Conservation (phyloP, 2,329 filamentous ascomycete species). For the Boeremia lycopersici region DNA sequence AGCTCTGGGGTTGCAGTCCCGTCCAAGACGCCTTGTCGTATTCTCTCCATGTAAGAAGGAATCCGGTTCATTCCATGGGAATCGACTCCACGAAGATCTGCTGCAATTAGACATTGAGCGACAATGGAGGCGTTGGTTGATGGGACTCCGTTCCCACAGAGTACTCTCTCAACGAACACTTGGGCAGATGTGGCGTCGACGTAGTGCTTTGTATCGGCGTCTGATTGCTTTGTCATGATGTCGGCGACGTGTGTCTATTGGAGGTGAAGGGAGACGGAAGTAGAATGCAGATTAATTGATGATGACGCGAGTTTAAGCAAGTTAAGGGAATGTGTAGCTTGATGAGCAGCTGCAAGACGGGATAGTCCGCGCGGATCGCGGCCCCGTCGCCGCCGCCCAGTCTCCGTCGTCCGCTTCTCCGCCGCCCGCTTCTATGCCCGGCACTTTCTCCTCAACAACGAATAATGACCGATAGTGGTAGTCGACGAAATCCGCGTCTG, state of each 20-base stretch:
- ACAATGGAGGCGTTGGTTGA: not conserved
- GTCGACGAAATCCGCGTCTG: constrained; percentile 14
- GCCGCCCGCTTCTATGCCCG: not conserved
- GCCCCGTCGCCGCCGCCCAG: not conserved
- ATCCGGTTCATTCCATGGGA: not conserved
- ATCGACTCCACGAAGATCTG: not conserved
- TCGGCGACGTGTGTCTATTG: not conserved
- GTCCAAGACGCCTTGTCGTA: not conserved
- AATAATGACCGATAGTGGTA: not conserved
- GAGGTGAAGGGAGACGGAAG: not conserved
- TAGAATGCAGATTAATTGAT: too few relatives aligned
- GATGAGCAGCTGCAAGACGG: not conserved
- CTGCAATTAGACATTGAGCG: not conserved
- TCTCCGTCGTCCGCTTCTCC: not conserved
- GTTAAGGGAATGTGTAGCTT: too few relatives aligned
- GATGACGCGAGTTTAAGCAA: too few relatives aligned
- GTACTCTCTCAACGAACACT: not conserved
- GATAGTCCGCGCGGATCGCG: not conserved
- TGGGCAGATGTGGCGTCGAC: not conserved
- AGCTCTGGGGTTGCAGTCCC: not conserved
- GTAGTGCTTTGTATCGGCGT: not conserved
- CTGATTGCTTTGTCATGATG: not conserved
- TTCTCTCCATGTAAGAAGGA: not conserved
- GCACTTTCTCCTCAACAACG: not conserved
- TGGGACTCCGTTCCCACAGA: not conserved